Conservation (phyloP, 352 stramenopile species). For the Phytopythium vexans region DNA sequence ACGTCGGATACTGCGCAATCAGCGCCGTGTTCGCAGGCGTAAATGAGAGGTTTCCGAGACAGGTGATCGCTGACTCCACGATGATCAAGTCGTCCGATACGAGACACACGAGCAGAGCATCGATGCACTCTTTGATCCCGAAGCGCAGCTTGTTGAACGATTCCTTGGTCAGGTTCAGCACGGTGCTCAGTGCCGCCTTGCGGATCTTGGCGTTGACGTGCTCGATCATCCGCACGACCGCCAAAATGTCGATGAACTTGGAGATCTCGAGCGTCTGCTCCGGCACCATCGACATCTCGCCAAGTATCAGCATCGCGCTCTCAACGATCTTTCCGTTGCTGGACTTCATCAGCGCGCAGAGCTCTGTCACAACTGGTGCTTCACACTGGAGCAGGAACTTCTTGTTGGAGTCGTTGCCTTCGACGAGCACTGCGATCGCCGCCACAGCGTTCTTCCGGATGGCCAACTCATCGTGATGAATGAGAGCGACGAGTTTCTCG, state of each 20-base stretch:
- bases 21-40: slow-evolving; percentile 31
- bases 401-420: slow-evolving; percentile 73
- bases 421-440: slow-evolving; percentile 54
- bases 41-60: slow-evolving; percentile 70
- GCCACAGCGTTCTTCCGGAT: slow-evolving; percentile 64
- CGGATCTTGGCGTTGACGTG: slow-evolving; percentile 60
- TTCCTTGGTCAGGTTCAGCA: slow-evolving; percentile 65
- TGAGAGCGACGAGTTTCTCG: slow-evolving; percentile 58
- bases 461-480: slow-evolving; percentile 60
- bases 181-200: slow-evolving; percentile 46
- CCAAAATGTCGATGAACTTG: slow-evolving; percentile 58
- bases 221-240: slow-evolving; percentile 56
- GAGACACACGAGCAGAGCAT: slow-evolving; percentile 46
- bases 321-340: slow-evolving; percentile 68
- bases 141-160: slow-evolving; percentile 81
- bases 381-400: slow-evolving; percentile 63
- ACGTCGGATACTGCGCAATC: slow-evolving; percentile 36
- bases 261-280: slow-evolving; percentile 71
- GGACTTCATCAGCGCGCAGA: slow-evolving; percentile 60
- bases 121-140: slow-evolving; percentile 48
- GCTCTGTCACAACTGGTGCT: slow-evolving; percentile 39
- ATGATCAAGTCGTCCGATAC: slow-evolving; percentile 59
- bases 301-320: slow-evolving; percentile 65
- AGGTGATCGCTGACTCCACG: slow-evolving; percentile 59
- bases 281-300: slow-evolving; percentile 54